Conservation (phyloP, 306 rosid genomes). For the Corylus avellana region DNA sequence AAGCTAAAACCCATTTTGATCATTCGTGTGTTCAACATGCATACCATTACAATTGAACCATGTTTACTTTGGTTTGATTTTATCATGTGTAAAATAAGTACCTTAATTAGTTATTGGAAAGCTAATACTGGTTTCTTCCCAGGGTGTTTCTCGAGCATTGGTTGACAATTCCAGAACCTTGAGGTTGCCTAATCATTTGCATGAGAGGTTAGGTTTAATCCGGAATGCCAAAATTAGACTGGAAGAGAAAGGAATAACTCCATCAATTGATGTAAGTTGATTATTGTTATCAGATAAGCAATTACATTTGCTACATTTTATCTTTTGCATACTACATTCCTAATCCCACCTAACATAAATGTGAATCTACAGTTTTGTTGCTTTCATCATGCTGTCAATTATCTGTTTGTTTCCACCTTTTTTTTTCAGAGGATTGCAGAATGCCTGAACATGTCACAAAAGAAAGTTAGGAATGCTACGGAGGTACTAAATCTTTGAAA, state of each 20-base stretch:
- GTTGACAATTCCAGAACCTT: conserved; percentile 88
- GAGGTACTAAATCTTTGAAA: conserved; percentile 58
- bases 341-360: conserved; percentile 4
- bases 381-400: background rate
- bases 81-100: background rate
- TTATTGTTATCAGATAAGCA: conserved; percentile 14
- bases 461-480: conserved; percentile 92
- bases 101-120: background rate
- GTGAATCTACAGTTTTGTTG: background rate
- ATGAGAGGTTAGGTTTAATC: conserved; percentile 84
- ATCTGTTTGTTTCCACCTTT: conserved; percentile 13
- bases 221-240: conserved; percentile 76
- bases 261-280: conserved; percentile 86
- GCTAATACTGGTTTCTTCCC: conserved; percentile 11
- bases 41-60: background rate
- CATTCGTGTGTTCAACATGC: background rate
- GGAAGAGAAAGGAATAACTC: conserved; percentile 85
- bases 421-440: conserved; percentile 81
- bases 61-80: background rate
- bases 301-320: conserved; percentile 8
- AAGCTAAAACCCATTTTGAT: background rate
- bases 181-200: conserved; percentile 83
- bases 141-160: conserved; percentile 95
- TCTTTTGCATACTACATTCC: conserved; percentile 15
- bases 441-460: conserved; percentile 78